Percentiles rank a stretch among this genome's conserved stretches.
Conservation (phyloP, 225 moss, liverwort and hornwort species). For the Antitrichia curtipendula region DNA sequence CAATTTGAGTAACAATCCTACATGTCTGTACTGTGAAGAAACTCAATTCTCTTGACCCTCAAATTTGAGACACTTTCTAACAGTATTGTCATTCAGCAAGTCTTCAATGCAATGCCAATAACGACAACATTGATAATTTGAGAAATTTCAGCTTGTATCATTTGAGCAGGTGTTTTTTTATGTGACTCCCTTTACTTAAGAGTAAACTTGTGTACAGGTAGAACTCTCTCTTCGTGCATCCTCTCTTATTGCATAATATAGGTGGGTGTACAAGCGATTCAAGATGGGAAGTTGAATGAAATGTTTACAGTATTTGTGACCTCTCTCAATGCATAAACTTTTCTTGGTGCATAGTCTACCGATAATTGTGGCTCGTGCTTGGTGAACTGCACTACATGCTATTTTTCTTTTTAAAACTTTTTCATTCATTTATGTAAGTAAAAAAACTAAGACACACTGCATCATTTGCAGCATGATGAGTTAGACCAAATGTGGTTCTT, state of each 20-base stretch:
- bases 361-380: background rate
- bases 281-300: no score
- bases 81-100: background rate
- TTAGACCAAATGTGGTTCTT: background rate
- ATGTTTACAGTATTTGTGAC: no score
- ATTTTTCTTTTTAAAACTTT: no score
- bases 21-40: background rate
- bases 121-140: background rate
- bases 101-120: background rate
- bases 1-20: background rate
- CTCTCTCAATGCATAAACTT: no score
- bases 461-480: background rate
- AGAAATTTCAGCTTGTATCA: background rate
- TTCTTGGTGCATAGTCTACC: no score
- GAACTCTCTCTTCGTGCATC: no score
- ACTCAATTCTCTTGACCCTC: background rate
- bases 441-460: background rate
- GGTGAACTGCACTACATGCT: background rate
- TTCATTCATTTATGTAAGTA: background rate
- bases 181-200: no score
- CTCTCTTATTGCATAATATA: no score
- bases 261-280: no score
- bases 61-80: background rate
- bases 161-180: fast-evolving
- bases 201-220: background rate